Conservation (phyloP, 306 rosid species). For the Acacia confusa region DNA sequence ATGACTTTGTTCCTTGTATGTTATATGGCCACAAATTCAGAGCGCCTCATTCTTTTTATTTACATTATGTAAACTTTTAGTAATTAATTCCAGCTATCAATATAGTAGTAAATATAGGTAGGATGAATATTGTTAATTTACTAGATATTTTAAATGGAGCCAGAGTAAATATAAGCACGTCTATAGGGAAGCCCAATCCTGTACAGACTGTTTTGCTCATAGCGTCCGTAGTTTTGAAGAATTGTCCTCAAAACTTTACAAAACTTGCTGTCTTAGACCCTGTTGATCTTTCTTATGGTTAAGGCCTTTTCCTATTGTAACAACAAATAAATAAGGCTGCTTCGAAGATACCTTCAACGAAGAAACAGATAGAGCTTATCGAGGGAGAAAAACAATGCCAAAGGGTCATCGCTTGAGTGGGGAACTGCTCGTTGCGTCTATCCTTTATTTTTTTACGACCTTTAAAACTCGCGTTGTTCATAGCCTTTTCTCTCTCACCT, state of each 20-base stretch:
- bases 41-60: slow-evolving; percentile 24
- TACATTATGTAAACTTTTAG: slow-evolving; percentile 12
- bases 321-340: neutral
- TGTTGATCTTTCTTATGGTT: too few relatives aligned
- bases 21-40: slow-evolving; percentile 8
- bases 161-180: too few relatives aligned
- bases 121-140: neutral
- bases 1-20: neutral
- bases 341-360: neutral
- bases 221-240: too few relatives aligned
- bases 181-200: too few relatives aligned
- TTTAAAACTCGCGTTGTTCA: neutral
- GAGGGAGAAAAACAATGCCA: neutral
- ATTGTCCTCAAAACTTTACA: too few relatives aligned
- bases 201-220: too few relatives aligned
- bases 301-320: too few relatives aligned
- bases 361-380: neutral
- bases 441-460: neutral
- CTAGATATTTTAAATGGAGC: neutral
- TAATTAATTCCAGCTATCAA: neutral
- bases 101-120: neutral
- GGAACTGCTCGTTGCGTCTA: neutral
- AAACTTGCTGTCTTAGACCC: too few relatives aligned
- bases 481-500: neutral
- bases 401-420: neutral